phyloP scores from a whole-genome alignment of 2,329 filamentous ascomycete species.

The Thelonectria discophora region DNA sequence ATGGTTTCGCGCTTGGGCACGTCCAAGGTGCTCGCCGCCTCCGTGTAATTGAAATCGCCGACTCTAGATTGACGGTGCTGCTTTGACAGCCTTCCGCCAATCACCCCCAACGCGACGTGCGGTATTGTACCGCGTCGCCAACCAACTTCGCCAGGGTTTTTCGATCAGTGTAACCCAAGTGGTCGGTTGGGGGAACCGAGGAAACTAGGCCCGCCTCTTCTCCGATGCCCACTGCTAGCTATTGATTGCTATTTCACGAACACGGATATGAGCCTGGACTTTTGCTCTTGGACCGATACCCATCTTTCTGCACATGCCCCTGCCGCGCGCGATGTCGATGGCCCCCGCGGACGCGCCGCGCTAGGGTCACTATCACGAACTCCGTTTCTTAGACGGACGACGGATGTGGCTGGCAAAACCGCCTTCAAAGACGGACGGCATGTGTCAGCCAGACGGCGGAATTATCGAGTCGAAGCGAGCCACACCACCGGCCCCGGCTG shows the following conservation, averaged over 20 bases:
- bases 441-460: conserved; percentile 2
- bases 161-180: conserved; percentile 38
- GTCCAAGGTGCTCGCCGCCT: conserved; percentile 24
- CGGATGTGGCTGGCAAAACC: conserved; percentile 9
- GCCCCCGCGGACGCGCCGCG: conserved; percentile 17
- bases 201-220: conserved; percentile 41
- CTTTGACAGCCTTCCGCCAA: conserved; percentile 33
- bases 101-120: conserved; percentile 31
- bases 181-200: conserved; percentile 38
- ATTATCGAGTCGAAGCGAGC: conserved; percentile 20
- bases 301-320: conserved; percentile 14
- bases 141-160: conserved; percentile 29
- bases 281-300: background rate
- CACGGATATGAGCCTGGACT: conserved; percentile 13
- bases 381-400: background rate
- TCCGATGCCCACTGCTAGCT: conserved; percentile 26
- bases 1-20: conserved; percentile 36
- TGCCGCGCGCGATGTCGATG: conserved; percentile 11
- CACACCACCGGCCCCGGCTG: conserved; percentile 17
- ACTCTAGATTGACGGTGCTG: conserved; percentile 28
- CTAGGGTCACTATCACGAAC: conserved; percentile 15
- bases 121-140: conserved; percentile 34
- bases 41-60: conserved; percentile 33
- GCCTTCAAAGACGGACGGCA: conserved; percentile 7
- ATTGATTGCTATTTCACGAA: conserved; percentile 15